These are phyloP conservation scores for Cyclotella choctawhatcheeana DNA, from an alignment of 108 stramenopile species.

Conservation along the genomic window DNA sequence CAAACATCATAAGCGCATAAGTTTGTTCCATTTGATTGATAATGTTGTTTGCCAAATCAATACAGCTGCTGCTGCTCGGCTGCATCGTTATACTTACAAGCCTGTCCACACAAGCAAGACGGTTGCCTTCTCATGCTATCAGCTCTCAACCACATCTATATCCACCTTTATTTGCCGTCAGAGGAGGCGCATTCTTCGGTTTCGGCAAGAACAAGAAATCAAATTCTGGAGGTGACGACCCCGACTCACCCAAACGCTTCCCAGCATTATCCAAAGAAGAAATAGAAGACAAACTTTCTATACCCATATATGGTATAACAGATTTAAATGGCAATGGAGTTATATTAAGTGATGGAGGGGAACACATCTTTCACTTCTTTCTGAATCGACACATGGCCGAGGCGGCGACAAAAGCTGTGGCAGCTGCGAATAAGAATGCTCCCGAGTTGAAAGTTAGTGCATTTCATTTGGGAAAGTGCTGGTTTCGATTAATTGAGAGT, in stretches of 20 bases:
- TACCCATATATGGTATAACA: constrained; percentile 52
- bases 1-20: too few relatives aligned
- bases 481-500: constrained; percentile 40
- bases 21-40: neutral
- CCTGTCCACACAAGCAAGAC: constrained; percentile 2
- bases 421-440: constrained; percentile 38
- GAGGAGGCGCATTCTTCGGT: constrained; percentile 50
- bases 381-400: constrained; percentile 51
- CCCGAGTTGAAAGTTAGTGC: constrained; percentile 43
- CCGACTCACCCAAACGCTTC: constrained; percentile 35
- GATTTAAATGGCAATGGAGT: constrained; percentile 52
- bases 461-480: constrained; percentile 55
- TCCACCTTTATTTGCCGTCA: constrained; percentile 37
- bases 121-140: too few relatives aligned
- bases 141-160: constrained; percentile 2
- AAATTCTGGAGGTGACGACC: constrained; percentile 33
- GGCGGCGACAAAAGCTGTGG: constrained; percentile 26
- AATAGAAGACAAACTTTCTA: constrained; percentile 51
- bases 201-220: constrained; percentile 28
- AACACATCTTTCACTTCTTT: constrained; percentile 54
- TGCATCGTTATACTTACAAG: constrained; percentile 5
- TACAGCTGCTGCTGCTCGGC: neutral
- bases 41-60: neutral
- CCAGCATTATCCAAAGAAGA: constrained; percentile 51
- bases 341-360: constrained; percentile 36